phyloP scores from a whole-genome alignment of 2,329 filamentous ascomycete species.

The Phaeosphaeriaceae sp. region DNA sequence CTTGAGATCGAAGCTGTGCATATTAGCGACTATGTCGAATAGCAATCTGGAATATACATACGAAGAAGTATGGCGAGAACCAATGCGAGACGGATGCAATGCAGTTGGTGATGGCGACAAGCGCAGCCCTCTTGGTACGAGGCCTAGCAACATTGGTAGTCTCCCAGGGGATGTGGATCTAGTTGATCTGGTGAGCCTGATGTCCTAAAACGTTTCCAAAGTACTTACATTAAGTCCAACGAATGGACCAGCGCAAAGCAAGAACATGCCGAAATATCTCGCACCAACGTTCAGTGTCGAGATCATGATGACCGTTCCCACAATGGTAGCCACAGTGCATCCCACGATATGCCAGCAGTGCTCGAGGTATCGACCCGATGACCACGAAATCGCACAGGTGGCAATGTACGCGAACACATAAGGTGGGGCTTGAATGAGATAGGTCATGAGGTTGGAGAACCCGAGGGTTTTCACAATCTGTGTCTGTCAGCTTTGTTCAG shows the following conservation, averaged over 20 bases:
- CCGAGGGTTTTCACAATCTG: constrained; percentile 25
- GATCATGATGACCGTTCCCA: constrained; percentile 33
- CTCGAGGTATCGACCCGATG: constrained; percentile 34
- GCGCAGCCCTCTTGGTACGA: constrained; percentile 50
- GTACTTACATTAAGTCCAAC: constrained; percentile 39
- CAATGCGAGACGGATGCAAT: constrained; percentile 49
- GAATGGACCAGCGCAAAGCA: constrained; percentile 46
- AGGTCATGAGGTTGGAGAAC: constrained; percentile 34
- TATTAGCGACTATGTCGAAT: neutral
- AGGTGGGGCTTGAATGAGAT: constrained; percentile 52
- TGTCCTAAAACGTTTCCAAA: neutral
- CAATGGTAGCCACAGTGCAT: constrained; percentile 18
- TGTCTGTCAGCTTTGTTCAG: neutral
- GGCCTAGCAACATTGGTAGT: constrained; percentile 51
- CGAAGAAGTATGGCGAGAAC: constrained; percentile 52
- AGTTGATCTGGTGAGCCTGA: neutral
- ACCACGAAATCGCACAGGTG: constrained; percentile 29
- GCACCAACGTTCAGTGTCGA: constrained; percentile 35
- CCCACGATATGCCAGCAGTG: constrained; percentile 37
- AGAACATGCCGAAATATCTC: constrained; percentile 36
- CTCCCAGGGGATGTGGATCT: constrained; percentile 52
- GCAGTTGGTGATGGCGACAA: constrained; percentile 53
- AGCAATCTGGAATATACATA: neutral
- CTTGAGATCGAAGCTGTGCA: neutral
- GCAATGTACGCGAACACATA: constrained; percentile 41